Base-by-base conservation (phyloP, 164 flowering plant species). In the Malania oleifera region DNA sequence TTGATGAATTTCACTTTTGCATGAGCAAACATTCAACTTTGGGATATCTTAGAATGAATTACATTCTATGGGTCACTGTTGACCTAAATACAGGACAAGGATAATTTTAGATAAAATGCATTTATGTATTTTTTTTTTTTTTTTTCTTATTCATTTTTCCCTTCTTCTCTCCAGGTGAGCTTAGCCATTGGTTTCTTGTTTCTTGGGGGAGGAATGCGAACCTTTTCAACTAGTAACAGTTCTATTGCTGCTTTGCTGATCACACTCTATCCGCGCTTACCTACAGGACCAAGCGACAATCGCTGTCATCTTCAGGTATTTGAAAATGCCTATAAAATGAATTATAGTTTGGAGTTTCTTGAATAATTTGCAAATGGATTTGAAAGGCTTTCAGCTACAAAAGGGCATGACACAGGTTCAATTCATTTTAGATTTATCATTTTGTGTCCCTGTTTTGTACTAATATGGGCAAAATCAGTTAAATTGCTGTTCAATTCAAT, bases 231-330 rank as follows among this genome's bases (percentile, higher is more conserved):
- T 44, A 80, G 76, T 71, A 88, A 86, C 61, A 78, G 83, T 69
- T 75, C 95, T 28, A 67, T 90, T 74, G 99, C 96, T 59, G 81
- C 87, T 52, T 80, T 93, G 71, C 75, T 93, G 52, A 75, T 87
- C 49, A 69, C 95, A 44, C 83, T 93, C 29, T 93, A 90, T 76
- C 99, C 99, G 35, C 96, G 99, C 54, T 78, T 90, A 62, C 99
- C 99, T 43, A 80, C 85, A 59, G 97, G 96, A 55, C 95, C 99
- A 67, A 88, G 90, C 82, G 99, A 93, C 69, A 93, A 93, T 53
- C 88, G 97, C 40, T 93, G 98, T 75, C 98, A 93, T 67, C 89
- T 93, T 54, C 98, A 92, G 96, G 98, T 89, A 71, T 6, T 23
- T 38, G 15, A 28, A 53, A 26, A 40, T 40, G 44, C 44, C 4